Evolutionary conservation across 306 rosid species (phyloP), one percentile per base, ranked within the genome.

Genomic region (Coriaria nepalensis): DNA sequence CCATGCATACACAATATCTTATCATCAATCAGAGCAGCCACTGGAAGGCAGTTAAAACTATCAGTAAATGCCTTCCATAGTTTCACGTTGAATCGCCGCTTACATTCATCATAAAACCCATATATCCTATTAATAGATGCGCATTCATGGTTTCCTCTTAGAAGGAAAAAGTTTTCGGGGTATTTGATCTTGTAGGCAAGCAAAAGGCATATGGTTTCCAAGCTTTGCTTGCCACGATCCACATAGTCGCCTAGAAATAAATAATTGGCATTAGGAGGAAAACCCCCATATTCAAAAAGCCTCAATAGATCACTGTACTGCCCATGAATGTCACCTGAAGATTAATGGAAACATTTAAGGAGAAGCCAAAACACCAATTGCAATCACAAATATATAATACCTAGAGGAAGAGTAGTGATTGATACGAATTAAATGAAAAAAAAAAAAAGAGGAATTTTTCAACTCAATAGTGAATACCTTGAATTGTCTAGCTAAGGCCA

Each of bases 1-100:
- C 96, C 96, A 64, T 87, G 96, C 96, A 87, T 82, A 74, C 96
- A 87, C 72, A 87, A 71, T 55, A 87, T 87, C 52, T 80, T 87
- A 68, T 87, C 96, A 60, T 82, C 94, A 57, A 87, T 69, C 52
- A 87, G 78, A 59, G 96, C 96, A 42, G 96, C 94, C 64, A 87
- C 94, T 37, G 94, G 96, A 61, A 87, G 96, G 62, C 94, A 82
- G 69, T 87, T 87, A 62, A 87, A 87, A 70, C 70, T 68, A 14
- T 87, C 96, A 0, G 90, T 79, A 50, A 87, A 87, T 46, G 87
- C 72, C 73, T 86, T 86, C 96, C 96, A 86, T 35, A 86, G 94
- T 73, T 93, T 79, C 76, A 86, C 96, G 14, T 86, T 86, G 61
- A 86, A 86, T 68, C 96, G 76, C 33, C 96, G 68, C 71, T 86